Base-by-base conservation (phyloP, 1,139 yeast genomes). In the Spathaspora sp. region DNA sequence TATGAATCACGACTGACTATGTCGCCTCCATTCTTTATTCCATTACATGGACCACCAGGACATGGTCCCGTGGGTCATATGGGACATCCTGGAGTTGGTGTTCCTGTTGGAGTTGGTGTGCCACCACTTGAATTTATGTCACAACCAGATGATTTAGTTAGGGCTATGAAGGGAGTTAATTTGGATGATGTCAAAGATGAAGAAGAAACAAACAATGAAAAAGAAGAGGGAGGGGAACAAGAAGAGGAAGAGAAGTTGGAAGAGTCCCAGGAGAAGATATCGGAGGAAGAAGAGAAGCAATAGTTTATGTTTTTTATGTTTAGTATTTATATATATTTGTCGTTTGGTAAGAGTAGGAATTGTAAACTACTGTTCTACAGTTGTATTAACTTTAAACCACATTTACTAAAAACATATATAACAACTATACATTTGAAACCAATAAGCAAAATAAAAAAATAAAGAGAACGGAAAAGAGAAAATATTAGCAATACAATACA, bases 81-180 rank as follows among this genome's bases (percentile, higher is more conserved):
- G 36, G 39, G 38, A 13, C 37, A 34, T 39, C 42, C 42, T 39
- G 25, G 33, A 16, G 33, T 29, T 25, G 43, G 38, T 17, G 44
- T 39, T 17, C 43, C 41, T 17, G 20, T 31, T 26, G 45, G 43
- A 20, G 23, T 43, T 24, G 33, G 29, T 33, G 24, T 20, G 9
- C 47, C 45, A 1, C 42, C 27, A n/a, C 43, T 18, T 27, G 39
- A 39, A 37, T 39, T 39, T 34, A 42, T 43, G 47, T 37, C 29
- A n/a, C 38, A 41, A 7, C 43, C 43, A n/a, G 42, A n/a, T n/a
- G 53, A 58, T 38, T 55, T 60, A 41, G 49, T 48, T 13, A 44
- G 47, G 33, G 53, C 64, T 7, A 56, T 61, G 56, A 54, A 52
- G 9, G 46, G 50, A 17, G 53, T 59, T 57, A 53, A 45, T 41